A percentile compares a stretch with the other conserved stretches of the same genome.
These are phyloP conservation scores for Licmophora abbreviata DNA, from an alignment of 108 stramenopile genomes.

Conservation along the genomic window DNA sequence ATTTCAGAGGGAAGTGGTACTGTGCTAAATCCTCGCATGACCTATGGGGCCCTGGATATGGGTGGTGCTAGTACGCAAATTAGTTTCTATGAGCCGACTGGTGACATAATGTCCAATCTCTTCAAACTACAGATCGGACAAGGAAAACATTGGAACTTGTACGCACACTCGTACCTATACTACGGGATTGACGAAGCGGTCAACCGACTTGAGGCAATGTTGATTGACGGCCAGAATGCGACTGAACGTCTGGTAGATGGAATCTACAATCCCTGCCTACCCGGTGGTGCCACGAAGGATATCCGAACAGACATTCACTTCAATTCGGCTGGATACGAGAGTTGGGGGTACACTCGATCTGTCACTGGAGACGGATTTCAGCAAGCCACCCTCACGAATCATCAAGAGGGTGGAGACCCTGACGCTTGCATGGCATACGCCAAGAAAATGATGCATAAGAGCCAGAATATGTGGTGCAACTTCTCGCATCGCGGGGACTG, in stretches of 20 bases:
- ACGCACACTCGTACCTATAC: conserved; percentile 85
- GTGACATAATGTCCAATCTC: conserved; percentile 65
- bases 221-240: conserved; percentile 10
- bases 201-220: conserved; percentile 32
- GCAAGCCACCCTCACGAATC: conserved; percentile 47
- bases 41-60: conserved; percentile 85
- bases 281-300: conserved; percentile 31
- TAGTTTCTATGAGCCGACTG: conserved; percentile 62
- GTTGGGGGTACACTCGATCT: conserved; percentile 17
- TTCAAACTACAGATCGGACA: conserved; percentile 86
- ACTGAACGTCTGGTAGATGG: conserved; percentile 30
- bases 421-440: conserved; percentile 37
- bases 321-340: conserved; percentile 30
- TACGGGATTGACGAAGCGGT: conserved; percentile 78
- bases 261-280: conserved; percentile 66
- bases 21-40: conserved; percentile 35
- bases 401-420: conserved; percentile 34
- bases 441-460: conserved; percentile 34
- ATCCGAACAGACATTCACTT: conserved; percentile 48
- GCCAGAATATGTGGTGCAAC: conserved; percentile 72
- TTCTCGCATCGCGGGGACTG: conserved; percentile 83
- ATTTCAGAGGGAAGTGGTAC: conserved; percentile 53
- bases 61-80: conserved; percentile 92
- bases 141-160: conserved; percentile 81
- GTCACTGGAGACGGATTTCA: conserved; percentile 32